Evolutionary conservation across 352 stramenopile species (phyloP), one percentile per base, ranked within the genome.

Genomic region (Phytophthora sansomeana): DNA sequence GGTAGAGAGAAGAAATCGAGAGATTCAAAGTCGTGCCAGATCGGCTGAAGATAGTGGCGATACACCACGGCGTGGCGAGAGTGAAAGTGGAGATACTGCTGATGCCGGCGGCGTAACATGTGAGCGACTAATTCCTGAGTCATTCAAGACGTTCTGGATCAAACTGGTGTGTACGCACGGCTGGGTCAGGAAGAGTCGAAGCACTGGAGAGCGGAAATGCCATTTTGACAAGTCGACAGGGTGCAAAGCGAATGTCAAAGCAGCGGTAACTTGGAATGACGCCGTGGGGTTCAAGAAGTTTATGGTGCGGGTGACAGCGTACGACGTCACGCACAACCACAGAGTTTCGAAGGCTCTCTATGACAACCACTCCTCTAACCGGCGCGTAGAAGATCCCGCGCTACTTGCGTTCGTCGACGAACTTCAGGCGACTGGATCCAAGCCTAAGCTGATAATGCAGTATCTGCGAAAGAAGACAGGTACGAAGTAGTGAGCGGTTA

Each of bases 201-300:
- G 41, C 0, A 61, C n/a, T 3, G 41, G 53, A 1, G 17, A 29
- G 6, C 41, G 41, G 0, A 53, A 61, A 6, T 4, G n/a, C 1
- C 17, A 35, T 16, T 61, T 61, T 21, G 53, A 53, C 5, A 38
- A 44, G 29, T 47, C 19, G 10, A 61, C 53, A n/a, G 53, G 14
- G n/a, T 61, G 41, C 19, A 46, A 43, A 24, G 53, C 41, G 8
- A 61, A 61, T 38, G 52, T 61, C 39, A 61, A 61, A 10, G 42
- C 19, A 1, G 41, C 13, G 6, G 39, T 61, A 2, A 8, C 6
- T 5, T 61, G 53, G 30, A 61, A 61, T 53, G 29, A 30, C 6
- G 16, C 14, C n/a, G n/a, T n/a, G n/a, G n/a, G n/a, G 3, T 28
- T n/a, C 4, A 50, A 39, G 11, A 28, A 9, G 24, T 59, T 59